Base-by-base conservation (phyloP, 805 yeast species). In the Wickerhamiella nectarea region DNA sequence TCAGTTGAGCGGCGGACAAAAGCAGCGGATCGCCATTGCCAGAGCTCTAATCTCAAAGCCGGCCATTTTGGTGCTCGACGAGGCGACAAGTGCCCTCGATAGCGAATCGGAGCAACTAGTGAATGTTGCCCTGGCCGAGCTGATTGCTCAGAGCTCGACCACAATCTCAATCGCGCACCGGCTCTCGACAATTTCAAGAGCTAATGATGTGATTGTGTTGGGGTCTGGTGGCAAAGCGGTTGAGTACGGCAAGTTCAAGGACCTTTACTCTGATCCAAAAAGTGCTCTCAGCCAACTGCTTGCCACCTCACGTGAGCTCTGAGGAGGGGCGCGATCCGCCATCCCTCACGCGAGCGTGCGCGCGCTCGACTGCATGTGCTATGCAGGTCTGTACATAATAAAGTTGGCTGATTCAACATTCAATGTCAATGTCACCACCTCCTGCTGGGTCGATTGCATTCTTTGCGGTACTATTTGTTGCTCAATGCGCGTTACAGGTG, bases 71-170 rank as follows among this genome's bases (percentile, higher is more conserved):
- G 75, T 89, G 25, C 64, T 89, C 46, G 97, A 89, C 59, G 97
- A 89, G 59, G 95, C 96, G 11, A 89, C 97, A 0, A 82, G 94
- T 26, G 96, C 96, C 0, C 66, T 89, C 41, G 97, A 89, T 57
- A 76, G 93, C 10, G 82, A 81, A 44, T 79, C 87, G 52, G 97
- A 89, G 57, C 78, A 80, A 52, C 74, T 83, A 3, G 93, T 89
- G 34, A 83, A 85, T 58, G 72, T 71, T 41, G 84, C 93, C 7
- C 64, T 89, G 48, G 57, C 66, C 24, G 60, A 68, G 39, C 68
- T 91, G 48, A 69, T 72, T 49, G 55, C 59, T 20, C 68, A 74
- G 18, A 75, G 78, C 12, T 62, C 74, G 29, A 86, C 95, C 1
- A 65, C 68, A 6, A 80, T 89, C 34, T 80, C 91, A 36, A 86